A percentile compares a stretch with the other conserved stretches of the same genome.
These are phyloP conservation scores for Mortierella sp. DNA, from an alignment of 371 early-diverging fungal genomes.

Conservation along the genomic window DNA sequence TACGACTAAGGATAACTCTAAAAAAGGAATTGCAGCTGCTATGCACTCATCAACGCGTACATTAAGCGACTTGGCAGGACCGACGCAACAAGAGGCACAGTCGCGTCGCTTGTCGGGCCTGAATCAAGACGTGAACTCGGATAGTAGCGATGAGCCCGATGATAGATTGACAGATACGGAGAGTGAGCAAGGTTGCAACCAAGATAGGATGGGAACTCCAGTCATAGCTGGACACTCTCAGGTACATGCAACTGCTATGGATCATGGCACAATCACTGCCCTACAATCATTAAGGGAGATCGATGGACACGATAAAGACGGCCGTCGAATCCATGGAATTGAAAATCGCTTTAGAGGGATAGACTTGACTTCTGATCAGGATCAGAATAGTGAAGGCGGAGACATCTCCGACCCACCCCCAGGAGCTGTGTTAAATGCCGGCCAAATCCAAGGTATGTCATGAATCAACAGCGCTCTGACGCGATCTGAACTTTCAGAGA, in stretches of 20 bases:
- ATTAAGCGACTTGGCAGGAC: constrained; percentile 8
- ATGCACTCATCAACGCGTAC: constrained; percentile 7
- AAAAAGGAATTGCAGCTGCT: constrained; percentile 5
- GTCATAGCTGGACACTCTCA: constrained; percentile 29
- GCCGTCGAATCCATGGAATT: constrained; percentile 23
- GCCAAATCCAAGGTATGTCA: constrained; percentile 34
- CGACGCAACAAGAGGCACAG: background rate
- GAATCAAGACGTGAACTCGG: constrained; percentile 26
- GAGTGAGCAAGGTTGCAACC: constrained; percentile 23
- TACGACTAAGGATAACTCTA: constrained; percentile 10
- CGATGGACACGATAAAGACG: constrained; percentile 47
- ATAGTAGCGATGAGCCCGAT: constrained; percentile 43
- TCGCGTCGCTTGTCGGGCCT: constrained; percentile 5
- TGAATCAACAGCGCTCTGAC: background rate
- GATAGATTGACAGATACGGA: constrained; percentile 50
- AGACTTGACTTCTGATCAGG: constrained; percentile 22
- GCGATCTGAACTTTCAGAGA: background rate
- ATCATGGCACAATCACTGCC: constrained; percentile 21
- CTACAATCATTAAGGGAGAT: constrained; percentile 37
- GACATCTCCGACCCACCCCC: constrained; percentile 26
- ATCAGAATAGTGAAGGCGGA: constrained; percentile 31
- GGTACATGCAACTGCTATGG: background rate
- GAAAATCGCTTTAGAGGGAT: constrained; percentile 19
- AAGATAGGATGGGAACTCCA: constrained; percentile 29
- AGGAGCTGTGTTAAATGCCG: constrained; percentile 27